Conservation (phyloP, 225 moss, liverwort and hornwort species). For the Bryoerythrophyllum caledonicum region DNA sequence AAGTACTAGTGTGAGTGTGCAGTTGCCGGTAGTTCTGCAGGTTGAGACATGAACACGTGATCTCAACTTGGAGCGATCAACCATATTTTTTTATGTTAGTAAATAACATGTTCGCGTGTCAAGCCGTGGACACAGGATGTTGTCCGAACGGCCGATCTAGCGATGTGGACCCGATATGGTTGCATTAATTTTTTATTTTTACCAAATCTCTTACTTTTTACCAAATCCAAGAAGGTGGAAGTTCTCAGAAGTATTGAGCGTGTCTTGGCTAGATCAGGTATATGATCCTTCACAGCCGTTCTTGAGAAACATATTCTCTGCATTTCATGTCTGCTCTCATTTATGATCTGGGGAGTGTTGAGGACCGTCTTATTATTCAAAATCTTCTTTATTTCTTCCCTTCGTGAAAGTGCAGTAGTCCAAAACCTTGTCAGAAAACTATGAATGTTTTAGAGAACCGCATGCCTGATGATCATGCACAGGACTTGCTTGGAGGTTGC, state of each 20-base stretch:
- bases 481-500: constrained; percentile 43
- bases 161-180: too few species aligned
- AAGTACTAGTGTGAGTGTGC: too few species aligned
- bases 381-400: not conserved
- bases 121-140: too few species aligned
- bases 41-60: too few species aligned
- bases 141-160: too few species aligned
- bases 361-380: not conserved
- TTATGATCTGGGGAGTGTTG: constrained; percentile 12
- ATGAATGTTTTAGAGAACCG: not conserved
- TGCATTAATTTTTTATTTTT: too few species aligned
- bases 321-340: too few species aligned
- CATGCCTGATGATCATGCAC: constrained; percentile 18
- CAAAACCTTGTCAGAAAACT: not conserved
- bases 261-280: constrained; percentile 45
- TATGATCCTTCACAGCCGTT: not conserved
- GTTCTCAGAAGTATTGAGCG: constrained; percentile 46
- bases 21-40: too few species aligned
- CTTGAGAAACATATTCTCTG: constrained; percentile 12
- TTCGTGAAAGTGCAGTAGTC: not conserved
- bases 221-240: constrained; percentile 48
- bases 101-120: too few species aligned
- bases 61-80: too few species aligned
- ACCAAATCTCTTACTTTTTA: constrained; percentile 33
- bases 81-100: too few species aligned